phyloP scores from a whole-genome alignment of 495 filamentous ascomycete genomes.

The Immersiella caudata region DNA sequence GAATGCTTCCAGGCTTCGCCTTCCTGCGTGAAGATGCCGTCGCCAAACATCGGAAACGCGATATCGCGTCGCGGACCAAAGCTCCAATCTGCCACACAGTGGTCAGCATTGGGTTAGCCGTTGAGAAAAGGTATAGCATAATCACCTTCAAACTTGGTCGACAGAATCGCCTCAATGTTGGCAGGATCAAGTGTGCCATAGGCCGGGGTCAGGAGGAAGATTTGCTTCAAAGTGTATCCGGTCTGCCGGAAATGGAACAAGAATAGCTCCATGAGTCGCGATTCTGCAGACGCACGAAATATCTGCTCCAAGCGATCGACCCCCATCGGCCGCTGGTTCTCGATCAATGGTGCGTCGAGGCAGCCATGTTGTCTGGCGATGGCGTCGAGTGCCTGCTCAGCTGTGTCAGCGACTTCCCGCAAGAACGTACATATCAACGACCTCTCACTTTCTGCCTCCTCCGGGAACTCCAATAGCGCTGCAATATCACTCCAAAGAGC shows the following conservation, averaged over 20 bases:
- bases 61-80: slow-evolving; percentile 11
- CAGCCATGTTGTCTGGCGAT: slow-evolving; percentile 9
- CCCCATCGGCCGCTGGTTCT: slow-evolving; percentile 15
- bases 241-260: slow-evolving; percentile 15
- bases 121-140: background rate
- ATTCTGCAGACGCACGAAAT: slow-evolving; percentile 16
- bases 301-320: slow-evolving; percentile 16
- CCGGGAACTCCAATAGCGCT: slow-evolving; percentile 6
- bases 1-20: slow-evolving; percentile 17
- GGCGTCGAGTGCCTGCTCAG: slow-evolving; percentile 7
- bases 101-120: background rate
- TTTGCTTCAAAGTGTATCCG: slow-evolving; percentile 12
- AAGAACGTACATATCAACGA: background rate
- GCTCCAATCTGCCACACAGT: slow-evolving; percentile 8
- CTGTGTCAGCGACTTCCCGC: slow-evolving; percentile 2
- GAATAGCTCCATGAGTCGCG: slow-evolving; percentile 16
- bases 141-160: slow-evolving; percentile 16
- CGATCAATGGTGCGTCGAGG: slow-evolving; percentile 17
- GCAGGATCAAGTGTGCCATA: slow-evolving; percentile 15
- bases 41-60: slow-evolving; percentile 13
- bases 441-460: slow-evolving; percentile 11
- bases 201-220: slow-evolving; percentile 9
- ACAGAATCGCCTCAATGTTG: slow-evolving; percentile 12
- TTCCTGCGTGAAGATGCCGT: slow-evolving; percentile 16
- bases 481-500: slow-evolving; percentile 4